Percentiles rank a stretch among this genome's conserved stretches.
Evolutionary conservation across 805 yeast species (phyloP).

Genomic region (Monosporozyma aquatica): DNA sequence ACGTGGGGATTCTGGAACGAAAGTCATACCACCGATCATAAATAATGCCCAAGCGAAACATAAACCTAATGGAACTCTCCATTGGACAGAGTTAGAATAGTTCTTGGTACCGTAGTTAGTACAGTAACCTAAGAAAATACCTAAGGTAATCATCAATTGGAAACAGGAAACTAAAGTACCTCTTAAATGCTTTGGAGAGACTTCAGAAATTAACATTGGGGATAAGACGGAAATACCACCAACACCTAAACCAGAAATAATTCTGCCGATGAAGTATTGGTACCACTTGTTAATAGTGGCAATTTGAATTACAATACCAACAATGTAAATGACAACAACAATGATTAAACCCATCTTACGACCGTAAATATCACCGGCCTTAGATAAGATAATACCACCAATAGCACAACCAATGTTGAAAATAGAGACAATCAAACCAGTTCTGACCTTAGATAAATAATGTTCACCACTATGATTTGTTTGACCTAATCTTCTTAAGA

Average conservation of each 20-base stretch:
- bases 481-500: constrained; percentile 44
- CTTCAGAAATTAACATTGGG: constrained; percentile 55
- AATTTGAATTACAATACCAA: constrained; percentile 62
- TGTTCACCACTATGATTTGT: constrained; percentile 32
- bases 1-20: constrained; percentile 73
- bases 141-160: constrained; percentile 64
- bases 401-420: constrained; percentile 72
- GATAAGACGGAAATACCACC: constrained; percentile 71
- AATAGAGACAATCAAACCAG: constrained; percentile 44
- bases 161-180: constrained; percentile 64
- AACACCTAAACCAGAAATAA: constrained; percentile 65
- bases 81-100: constrained; percentile 41
- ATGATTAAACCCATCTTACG: constrained; percentile 55
- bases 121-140: constrained; percentile 73
- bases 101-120: constrained; percentile 47
- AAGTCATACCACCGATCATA: constrained; percentile 33
- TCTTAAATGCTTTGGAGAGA: constrained; percentile 40
- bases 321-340: constrained; percentile 54
- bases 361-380: constrained; percentile 54
- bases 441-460: constrained; percentile 38
- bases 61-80: constrained; percentile 68
- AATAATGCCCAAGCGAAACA: constrained; percentile 40
- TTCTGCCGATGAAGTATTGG: constrained; percentile 63
- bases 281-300: constrained; percentile 48
- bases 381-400: constrained; percentile 56